Evolutionary conservation across 805 yeast genomes (phyloP), one percentile per base, ranked within the genome.

Genomic region (Wickerhamiella parazyma): DNA sequence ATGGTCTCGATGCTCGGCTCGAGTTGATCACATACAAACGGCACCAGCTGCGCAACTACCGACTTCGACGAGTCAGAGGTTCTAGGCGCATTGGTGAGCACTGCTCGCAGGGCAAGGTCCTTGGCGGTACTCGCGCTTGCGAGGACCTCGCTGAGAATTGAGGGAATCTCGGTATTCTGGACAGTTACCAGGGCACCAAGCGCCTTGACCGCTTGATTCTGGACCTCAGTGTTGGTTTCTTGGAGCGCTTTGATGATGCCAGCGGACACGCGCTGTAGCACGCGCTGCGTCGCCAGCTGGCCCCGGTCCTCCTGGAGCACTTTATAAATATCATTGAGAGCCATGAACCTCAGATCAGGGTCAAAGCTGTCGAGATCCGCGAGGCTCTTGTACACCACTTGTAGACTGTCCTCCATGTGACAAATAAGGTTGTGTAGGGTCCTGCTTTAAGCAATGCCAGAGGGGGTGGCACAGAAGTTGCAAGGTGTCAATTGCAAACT

Each of bases 331-430:
- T 84, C 94, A 51, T 73, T 80, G 44, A 84, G 64, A 2, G 87
- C 93, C 94, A 84, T 84, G 62, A 76, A 84, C 57, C 94, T 66
- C 51, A 80, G 64, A 56, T 84, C 94, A 3, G 91, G 80, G 53
- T 84, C 94, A 33, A 57, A 48, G 20, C 57, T 52, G 16, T 47
- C 28, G 53, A 66, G 44, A 53, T 51, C 35, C 24, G 24, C 22
- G 17, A 43, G 38, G 18, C 41, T 31, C n/a, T 43, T 21, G 20
- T 12, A 19, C 18, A 38, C 31, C 18, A 14, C 22, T 12, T 34
- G 36, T 6, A 39, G 33, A 12, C 37, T 33, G 22, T 22, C 24
- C 12, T 39, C 42, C 42, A 39, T 39, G 18, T 21, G 24, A 21
- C 24, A 21, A 21, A 21, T 21, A 21, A 8, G 24, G 24, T 8